Evolutionary conservation across 805 yeast species (phyloP).

Genomic region (Ogataea ramenticola): DNA sequence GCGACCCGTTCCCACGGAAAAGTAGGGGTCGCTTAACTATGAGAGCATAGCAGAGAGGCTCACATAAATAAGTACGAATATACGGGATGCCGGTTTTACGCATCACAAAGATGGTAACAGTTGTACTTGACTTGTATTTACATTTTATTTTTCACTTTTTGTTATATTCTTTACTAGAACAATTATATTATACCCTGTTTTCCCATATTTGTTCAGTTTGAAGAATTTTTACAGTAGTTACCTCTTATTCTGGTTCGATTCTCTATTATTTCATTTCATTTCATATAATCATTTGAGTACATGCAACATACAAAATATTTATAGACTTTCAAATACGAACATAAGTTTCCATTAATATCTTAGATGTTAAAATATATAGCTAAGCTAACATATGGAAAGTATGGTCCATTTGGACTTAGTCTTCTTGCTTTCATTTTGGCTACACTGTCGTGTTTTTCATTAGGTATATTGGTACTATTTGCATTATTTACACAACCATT

Average conservation of each 20-base stretch:
- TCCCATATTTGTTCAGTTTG: background rate
- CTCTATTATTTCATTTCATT: background rate
- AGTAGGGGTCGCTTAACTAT: no score
- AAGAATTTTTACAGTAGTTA: no score
- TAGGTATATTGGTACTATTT: slow-evolving; percentile 25
- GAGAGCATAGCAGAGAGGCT: no score
- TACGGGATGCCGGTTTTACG: background rate
- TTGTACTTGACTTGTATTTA: background rate
- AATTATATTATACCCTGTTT: background rate
- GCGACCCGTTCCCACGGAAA: no score
- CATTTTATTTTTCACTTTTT: no score
- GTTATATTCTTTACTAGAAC: background rate
- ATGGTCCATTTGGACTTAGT: slow-evolving; percentile 17
- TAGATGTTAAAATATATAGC: slow-evolving; percentile 1
- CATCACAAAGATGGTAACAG: background rate
- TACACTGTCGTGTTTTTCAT: slow-evolving; percentile 20
- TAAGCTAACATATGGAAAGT: slow-evolving; percentile 5
- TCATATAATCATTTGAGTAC: no score
- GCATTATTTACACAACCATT: slow-evolving; percentile 71
- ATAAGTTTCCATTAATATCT: background rate
- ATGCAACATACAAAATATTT: background rate
- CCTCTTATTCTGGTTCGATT: background rate
- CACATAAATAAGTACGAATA: slow-evolving; percentile 2
- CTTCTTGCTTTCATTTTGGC: slow-evolving; percentile 20
- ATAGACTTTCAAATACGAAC: no score